phyloP scores from a whole-genome alignment of 495 filamentous ascomycete species.

The Venustampulla echinocandica region DNA sequence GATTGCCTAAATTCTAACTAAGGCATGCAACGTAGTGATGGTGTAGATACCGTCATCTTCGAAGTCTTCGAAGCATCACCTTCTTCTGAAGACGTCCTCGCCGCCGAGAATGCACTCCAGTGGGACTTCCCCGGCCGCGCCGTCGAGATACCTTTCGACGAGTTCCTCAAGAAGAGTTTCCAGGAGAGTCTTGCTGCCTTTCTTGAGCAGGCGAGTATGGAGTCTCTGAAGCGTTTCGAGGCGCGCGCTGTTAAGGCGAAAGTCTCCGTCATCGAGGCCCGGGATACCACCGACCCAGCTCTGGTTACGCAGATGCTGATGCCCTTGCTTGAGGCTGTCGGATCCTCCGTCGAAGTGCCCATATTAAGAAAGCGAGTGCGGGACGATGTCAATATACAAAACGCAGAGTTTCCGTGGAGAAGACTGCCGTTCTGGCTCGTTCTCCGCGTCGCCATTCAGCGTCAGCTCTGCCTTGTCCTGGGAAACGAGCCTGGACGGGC shows the following conservation, averaged over 20 bases:
- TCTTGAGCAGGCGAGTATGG: slow-evolving; percentile 48
- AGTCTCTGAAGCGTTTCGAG: slow-evolving; percentile 42
- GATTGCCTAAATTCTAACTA: slow-evolving; percentile 5
- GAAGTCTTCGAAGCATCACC: slow-evolving; percentile 45
- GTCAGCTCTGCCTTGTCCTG: slow-evolving; percentile 35
- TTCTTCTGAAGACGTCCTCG: slow-evolving; percentile 30
- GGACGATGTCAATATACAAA: slow-evolving; percentile 34
- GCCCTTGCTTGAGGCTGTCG: slow-evolving; percentile 37
- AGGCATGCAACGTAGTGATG: slow-evolving; percentile 10
- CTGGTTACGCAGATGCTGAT: slow-evolving; percentile 39
- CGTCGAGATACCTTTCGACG: slow-evolving; percentile 26
- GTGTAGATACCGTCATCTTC: slow-evolving; percentile 27
- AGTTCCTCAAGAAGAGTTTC: slow-evolving; percentile 36
- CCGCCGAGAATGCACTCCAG: slow-evolving; percentile 31
- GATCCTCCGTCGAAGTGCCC: slow-evolving; percentile 15
- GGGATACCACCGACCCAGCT: slow-evolving; percentile 41
- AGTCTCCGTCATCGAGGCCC: slow-evolving; percentile 34
- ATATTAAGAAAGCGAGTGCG: slow-evolving; percentile 36
- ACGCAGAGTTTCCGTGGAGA: slow-evolving; percentile 15
- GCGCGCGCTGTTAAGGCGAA: slow-evolving; percentile 43
- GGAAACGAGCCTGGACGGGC: slow-evolving; percentile 39
- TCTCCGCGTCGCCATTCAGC: slow-evolving; percentile 43
- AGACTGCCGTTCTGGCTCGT: slow-evolving; percentile 46
- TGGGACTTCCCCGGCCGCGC: slow-evolving; percentile 43
- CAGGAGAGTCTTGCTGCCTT: slow-evolving; percentile 40